Percentiles rank a stretch among this genome's conserved stretches.
These are phyloP conservation scores for Boletus insuetus DNA, from an alignment of 768 basidiomycete genomes.

Conservation along the genomic window DNA sequence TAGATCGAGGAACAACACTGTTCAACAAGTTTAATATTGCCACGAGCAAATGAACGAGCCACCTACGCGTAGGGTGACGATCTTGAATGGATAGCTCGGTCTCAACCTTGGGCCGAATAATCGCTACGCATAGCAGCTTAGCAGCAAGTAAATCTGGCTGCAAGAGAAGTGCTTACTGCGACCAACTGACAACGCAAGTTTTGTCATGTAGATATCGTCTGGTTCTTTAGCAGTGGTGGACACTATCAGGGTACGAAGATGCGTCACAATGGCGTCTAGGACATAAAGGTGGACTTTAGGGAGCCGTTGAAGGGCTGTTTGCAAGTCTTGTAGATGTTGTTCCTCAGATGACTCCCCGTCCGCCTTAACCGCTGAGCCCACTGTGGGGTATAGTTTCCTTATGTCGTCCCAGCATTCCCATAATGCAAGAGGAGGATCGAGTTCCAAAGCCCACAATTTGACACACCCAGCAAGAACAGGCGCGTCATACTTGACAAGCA, in stretches of 20 bases:
- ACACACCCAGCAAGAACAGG: conserved; percentile 82
- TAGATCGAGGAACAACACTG: conserved; percentile 85
- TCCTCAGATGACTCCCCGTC: conserved; percentile 55
- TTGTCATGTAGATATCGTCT: conserved; percentile 79
- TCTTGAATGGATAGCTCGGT: conserved; percentile 87
- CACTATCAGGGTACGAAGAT: conserved; percentile 70
- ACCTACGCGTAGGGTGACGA: conserved; percentile 76
- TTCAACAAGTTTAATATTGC: not conserved
- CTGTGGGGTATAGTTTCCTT: conserved; percentile 79
- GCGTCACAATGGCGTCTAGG: conserved; percentile 72
- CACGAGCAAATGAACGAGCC: not conserved
- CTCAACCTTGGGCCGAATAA: conserved; percentile 81
- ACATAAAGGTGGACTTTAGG: conserved; percentile 81
- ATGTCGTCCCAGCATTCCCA: conserved; percentile 95
- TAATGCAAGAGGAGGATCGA: conserved; percentile 79
- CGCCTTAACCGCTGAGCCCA: conserved; percentile 53
- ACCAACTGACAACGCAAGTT: conserved; percentile 84
- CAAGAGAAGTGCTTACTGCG: conserved; percentile 55
- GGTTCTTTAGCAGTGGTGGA: conserved; percentile 67
- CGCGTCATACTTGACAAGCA: conserved; percentile 73
- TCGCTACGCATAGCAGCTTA: conserved; percentile 42
- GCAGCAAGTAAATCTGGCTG: not conserved
- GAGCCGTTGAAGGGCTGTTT: conserved; percentile 60
- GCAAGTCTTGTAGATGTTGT: conserved; percentile 61
- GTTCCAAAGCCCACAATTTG: conserved; percentile 90